A percentile compares a stretch with the other conserved stretches of the same genome.
These are phyloP conservation scores for Penicillium psychrosexuale DNA, from an alignment of 2,329 filamentous ascomycete genomes.

Conservation along the genomic window DNA sequence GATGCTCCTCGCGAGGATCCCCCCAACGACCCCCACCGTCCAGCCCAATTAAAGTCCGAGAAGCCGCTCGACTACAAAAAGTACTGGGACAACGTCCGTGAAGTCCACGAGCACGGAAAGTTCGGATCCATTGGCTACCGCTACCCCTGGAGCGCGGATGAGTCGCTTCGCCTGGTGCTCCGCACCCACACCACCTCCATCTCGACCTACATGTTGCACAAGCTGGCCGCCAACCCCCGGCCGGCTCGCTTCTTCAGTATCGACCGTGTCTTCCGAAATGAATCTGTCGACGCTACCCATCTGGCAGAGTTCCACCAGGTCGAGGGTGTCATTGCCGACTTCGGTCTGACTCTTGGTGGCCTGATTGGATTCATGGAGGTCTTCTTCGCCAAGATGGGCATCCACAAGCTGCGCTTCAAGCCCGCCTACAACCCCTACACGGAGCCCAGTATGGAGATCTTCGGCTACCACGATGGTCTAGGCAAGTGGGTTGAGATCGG, in stretches of 20 bases:
- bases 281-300: constrained; percentile 95
- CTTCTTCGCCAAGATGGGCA: constrained; percentile 96
- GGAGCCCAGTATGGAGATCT: constrained; percentile 97
- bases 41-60: constrained; percentile 33
- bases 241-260: constrained; percentile 98
- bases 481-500: constrained; percentile 95
- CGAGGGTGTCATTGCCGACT: constrained; percentile 97
- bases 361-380: constrained; percentile 92
- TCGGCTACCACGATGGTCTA: constrained; percentile 86
- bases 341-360: constrained; percentile 84
- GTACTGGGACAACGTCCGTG: constrained; percentile 84
- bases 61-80: constrained; percentile 66
- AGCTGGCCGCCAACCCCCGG: constrained; percentile 76
- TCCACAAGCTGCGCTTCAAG: constrained; percentile 85
- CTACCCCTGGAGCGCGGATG: constrained; percentile 87
- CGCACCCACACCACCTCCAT: constrained; percentile 95
- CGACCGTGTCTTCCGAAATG: constrained; percentile 96
- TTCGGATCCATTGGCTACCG: constrained; percentile 95
- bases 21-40: constrained; percentile 37
- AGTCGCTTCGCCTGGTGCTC: constrained; percentile 81
- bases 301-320: constrained; percentile 98
- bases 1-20: constrained; percentile 63
- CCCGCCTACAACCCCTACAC: constrained; percentile 95
- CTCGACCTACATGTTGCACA: constrained; percentile 85
- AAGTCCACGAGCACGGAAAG: constrained; percentile 86